A percentile compares a stretch with the other conserved stretches of the same genome.
Evolutionary conservation across 2,329 filamentous ascomycete genomes (phyloP).

Genomic region (Zopfia rhizophila): DNA sequence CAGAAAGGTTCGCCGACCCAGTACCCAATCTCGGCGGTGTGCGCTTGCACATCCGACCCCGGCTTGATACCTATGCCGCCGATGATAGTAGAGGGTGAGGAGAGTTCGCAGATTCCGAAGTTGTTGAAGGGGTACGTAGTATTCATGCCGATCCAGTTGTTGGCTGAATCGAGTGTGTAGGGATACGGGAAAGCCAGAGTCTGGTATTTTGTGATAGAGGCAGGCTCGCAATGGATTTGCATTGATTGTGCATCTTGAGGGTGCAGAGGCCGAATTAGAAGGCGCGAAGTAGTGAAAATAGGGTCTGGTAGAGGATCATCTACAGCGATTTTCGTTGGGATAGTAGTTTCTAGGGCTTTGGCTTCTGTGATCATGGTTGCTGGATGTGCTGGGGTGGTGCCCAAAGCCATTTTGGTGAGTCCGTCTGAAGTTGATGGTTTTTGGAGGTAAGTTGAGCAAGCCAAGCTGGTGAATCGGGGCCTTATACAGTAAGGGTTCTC

Average conservation of each 20-base stretch:
- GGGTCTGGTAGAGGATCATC: slow-evolving; percentile 34
- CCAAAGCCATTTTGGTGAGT: neutral
- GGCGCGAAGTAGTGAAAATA: slow-evolving; percentile 39
- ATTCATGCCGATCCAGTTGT: slow-evolving; percentile 49
- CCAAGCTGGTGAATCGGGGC: too few species aligned
- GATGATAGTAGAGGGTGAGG: slow-evolving; percentile 33
- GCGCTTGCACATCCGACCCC: slow-evolving; percentile 46
- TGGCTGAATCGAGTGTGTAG: slow-evolving; percentile 47
- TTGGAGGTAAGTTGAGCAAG: too few species aligned
- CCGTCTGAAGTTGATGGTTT: too few species aligned
- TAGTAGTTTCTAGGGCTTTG: neutral
- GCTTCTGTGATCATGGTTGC: too few species aligned
- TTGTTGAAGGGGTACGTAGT: slow-evolving; percentile 23
- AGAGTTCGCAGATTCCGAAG: slow-evolving; percentile 30
- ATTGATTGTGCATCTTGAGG: slow-evolving; percentile 41
- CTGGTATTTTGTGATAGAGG: slow-evolving; percentile 48
- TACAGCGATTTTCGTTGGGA: neutral
- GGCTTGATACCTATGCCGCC: slow-evolving; percentile 53
- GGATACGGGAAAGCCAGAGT: slow-evolving; percentile 51
- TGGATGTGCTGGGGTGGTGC: neutral
- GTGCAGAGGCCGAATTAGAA: slow-evolving; percentile 44
- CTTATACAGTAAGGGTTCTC: too few species aligned
- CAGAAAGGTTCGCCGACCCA: slow-evolving; percentile 53
- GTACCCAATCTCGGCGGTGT: slow-evolving; percentile 54
- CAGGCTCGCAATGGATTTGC: slow-evolving; percentile 40